Evolutionary conservation across 768 basidiomycete species (phyloP).

Genomic region (Termitomyces sp.): DNA sequence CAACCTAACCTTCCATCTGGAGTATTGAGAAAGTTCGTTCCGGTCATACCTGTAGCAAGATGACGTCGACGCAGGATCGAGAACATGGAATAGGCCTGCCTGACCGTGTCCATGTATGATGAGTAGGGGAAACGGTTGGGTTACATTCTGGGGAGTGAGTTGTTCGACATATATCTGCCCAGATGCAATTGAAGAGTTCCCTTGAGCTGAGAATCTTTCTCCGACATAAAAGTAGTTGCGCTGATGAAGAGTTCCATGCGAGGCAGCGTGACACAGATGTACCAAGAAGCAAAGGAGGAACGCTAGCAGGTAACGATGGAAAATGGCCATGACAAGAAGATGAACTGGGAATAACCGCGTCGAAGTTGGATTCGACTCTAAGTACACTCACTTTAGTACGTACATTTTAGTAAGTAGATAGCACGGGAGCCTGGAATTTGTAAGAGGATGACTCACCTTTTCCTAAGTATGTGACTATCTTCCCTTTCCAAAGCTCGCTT

Average conservation of each 20-base stretch:
- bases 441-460: not conserved
- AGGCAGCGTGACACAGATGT: not conserved
- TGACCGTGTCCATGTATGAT: conserved; percentile 46
- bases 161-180: conserved; percentile 55
- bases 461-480: not conserved
- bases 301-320: not conserved
- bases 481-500: not conserved
- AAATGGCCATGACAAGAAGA: not conserved
- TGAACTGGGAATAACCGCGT: not conserved
- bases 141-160: conserved; percentile 36
- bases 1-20: conserved; percentile 53
- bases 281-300: not conserved
- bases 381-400: not conserved
- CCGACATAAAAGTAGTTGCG: conserved; percentile 49
- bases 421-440: too few relatives aligned
- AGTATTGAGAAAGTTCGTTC: conserved; percentile 49
- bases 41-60: conserved; percentile 40
- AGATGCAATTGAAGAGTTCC: conserved; percentile 32
- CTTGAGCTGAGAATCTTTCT: conserved; percentile 31
- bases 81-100: not conserved
- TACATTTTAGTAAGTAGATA: too few relatives aligned
- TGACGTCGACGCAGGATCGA: not conserved
- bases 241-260: conserved; percentile 34
- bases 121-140: conserved; percentile 37
- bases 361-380: not conserved